phyloP scores from a whole-genome alignment of 73 alveolate genomes.

The Stentor coeruleus region DNA sequence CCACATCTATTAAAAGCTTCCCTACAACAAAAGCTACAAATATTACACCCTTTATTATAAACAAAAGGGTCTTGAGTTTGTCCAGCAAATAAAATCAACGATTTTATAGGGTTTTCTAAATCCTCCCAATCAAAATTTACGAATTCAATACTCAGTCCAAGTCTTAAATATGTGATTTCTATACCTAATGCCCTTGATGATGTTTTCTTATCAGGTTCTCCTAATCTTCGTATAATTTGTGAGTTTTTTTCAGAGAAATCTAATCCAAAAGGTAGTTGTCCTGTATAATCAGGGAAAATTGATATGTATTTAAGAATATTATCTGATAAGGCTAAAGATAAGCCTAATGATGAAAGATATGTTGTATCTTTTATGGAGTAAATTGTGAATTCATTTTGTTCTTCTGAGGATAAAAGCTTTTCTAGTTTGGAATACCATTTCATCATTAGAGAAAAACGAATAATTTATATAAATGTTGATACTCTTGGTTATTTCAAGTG shows the following conservation, averaged over 20 bases:
- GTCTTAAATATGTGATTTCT: not conserved
- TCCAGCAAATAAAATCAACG: slow-evolving; percentile 12
- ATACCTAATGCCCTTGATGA: not conserved
- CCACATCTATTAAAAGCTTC: not conserved
- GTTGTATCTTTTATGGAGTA: not conserved
- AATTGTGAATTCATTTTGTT: too few species aligned
- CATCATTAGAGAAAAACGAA: too few species aligned
- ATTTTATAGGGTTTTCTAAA: not conserved
- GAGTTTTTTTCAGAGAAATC: not conserved
- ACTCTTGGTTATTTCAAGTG: not conserved
- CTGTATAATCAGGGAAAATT: not conserved
- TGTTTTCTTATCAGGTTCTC: slow-evolving; percentile 21
- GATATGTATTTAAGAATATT: not conserved
- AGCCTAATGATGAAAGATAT: not conserved
- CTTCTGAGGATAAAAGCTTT: too few species aligned
- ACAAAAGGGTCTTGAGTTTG: not conserved
- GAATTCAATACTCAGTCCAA: slow-evolving; percentile 9
- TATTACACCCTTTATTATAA: not conserved
- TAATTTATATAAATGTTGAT: not conserved
- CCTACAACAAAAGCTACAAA: not conserved
- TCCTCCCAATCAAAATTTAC: slow-evolving; percentile 1
- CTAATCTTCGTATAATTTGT: not conserved
- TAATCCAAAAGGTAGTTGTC: slow-evolving; percentile 5
- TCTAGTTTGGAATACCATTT: too few species aligned
- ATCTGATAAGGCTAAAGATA: not conserved